A percentile compares a stretch with the other conserved stretches of the same genome.
phyloP scores from a whole-genome alignment of 108 stramenopile species.

The Conticribra weissflogii region DNA sequence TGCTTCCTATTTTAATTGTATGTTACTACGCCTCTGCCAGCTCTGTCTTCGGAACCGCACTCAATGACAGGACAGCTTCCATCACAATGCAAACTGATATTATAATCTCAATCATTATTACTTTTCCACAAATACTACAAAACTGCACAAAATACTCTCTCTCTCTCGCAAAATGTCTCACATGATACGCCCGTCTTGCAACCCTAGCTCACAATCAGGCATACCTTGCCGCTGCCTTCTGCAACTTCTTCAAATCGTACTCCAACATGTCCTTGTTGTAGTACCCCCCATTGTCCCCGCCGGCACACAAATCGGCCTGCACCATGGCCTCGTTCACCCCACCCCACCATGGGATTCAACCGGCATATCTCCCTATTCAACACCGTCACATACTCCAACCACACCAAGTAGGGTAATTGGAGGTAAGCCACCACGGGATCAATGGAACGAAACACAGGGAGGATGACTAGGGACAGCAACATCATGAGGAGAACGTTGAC shows the following conservation, averaged over 20 bases:
- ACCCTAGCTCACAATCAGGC: too few relatives aligned
- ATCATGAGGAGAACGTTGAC: slow-evolving; percentile 50
- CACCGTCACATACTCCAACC: slow-evolving; percentile 65
- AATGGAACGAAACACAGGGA: slow-evolving; percentile 40
- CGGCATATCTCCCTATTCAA: slow-evolving; percentile 60
- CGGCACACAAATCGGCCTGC: slow-evolving; percentile 50
- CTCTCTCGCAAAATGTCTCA: too few relatives aligned
- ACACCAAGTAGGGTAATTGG: slow-evolving; percentile 62
- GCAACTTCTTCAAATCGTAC: slow-evolving; percentile 50
- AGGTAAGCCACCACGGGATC: slow-evolving; percentile 46
- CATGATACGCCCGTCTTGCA: too few relatives aligned
- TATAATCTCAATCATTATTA: too few relatives aligned
- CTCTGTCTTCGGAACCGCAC: too few relatives aligned
- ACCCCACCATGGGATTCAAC: slow-evolving; percentile 58
- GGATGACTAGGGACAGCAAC: slow-evolving; percentile 41
- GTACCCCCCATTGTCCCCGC: slow-evolving; percentile 19
- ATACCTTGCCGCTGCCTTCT: slow-evolving; percentile 46
- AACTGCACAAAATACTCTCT: too few relatives aligned
- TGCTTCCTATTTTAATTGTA: too few relatives aligned
- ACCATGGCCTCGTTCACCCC: slow-evolving; percentile 60
- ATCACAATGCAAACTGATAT: too few relatives aligned
- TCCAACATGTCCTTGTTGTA: slow-evolving; percentile 68
- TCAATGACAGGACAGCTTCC: too few relatives aligned
- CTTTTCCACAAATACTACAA: too few relatives aligned
- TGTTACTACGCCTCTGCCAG: too few relatives aligned